Base-by-base conservation (phyloP, 768 basidiomycete species). In the Russula brevipes region DNA sequence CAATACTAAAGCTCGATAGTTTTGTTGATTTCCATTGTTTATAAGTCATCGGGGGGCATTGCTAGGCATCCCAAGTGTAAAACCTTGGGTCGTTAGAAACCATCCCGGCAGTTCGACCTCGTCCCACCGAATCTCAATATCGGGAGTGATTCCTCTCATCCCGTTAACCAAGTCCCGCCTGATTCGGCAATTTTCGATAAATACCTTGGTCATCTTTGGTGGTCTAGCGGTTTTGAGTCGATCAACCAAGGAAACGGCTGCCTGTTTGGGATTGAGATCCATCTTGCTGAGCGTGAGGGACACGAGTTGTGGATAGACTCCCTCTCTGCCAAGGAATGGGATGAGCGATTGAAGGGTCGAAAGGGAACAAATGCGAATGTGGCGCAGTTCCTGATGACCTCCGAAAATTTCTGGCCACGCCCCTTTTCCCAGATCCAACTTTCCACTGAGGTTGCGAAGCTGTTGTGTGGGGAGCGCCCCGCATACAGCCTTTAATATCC, bases 341-440 rank as follows among this genome's bases (percentile, higher is more conserved):
- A 60, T n/a, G 41, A 64, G 24, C 1, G 63, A 44, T 6, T 33
- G 19, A 47, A 64, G 54, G 16, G 63, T 64, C 14, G 58, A 0
- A 8, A 55, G 46, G 9, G 63, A 64, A 35, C 54, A 52, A 17
- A 60, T 54, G 33, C 63, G 58, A 41, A 64, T 33, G 12, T 64
- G 63, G 33, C 58, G 53, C 12, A 64, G 9, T n/a, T 41, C 54
- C 35, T 36, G 24, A 30, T 50, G 54, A 8, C 30, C 19, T 12
- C 63, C 63, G 39, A 64, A 60, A 16, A 60, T 35, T 45, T 60
- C 58, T 6, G 53, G 7, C 63, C 63, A 64, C 4, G 63, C 63
- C 19, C 51, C 47, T 16, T 44, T 51, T 39, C 54, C 63, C 35
- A 64, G 9, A 35, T 60, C 63, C 46, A 64, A 44, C 16, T 19